Evolutionary conservation across 768 basidiomycete genomes (phyloP).

Genomic region (Lactarius psammicola): DNA sequence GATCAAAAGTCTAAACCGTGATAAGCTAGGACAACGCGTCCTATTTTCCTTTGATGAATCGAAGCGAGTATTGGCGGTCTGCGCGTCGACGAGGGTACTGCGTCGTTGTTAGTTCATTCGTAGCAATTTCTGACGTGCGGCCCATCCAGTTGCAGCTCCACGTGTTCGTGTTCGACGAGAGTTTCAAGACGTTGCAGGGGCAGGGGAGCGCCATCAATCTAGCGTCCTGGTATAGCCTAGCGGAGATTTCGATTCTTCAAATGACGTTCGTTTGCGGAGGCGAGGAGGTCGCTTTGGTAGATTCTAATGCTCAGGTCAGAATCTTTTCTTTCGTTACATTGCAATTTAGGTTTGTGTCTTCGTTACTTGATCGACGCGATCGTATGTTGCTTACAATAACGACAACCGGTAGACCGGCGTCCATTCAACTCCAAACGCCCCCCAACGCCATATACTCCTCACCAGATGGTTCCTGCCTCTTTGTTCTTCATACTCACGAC

Average conservation of each 20-base stretch:
- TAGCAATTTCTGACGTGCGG: not conserved
- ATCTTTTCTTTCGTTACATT: conserved; percentile 55
- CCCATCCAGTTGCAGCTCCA: conserved; percentile 39
- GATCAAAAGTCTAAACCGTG: conserved; percentile 38
- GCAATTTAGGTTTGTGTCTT: conserved; percentile 47
- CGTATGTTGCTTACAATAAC: not conserved
- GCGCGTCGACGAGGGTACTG: conserved; percentile 44
- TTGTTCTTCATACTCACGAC: conserved; percentile 35
- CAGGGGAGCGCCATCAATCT: conserved; percentile 45
- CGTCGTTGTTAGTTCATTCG: not conserved
- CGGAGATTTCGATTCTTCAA: conserved; percentile 33
- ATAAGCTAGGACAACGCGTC: conserved; percentile 47
- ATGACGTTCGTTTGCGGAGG: conserved; percentile 48
- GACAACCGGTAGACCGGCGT: conserved; percentile 41
- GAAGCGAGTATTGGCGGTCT: conserved; percentile 49
- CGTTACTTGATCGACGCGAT: not conserved
- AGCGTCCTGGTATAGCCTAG: conserved; percentile 42
- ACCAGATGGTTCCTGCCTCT: conserved; percentile 55
- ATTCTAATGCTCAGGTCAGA: conserved; percentile 42
- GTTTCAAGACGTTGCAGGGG: conserved; percentile 41
- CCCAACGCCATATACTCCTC: conserved; percentile 45
- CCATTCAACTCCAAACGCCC: conserved; percentile 38
- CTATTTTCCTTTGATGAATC: conserved; percentile 52
- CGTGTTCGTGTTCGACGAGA: conserved; percentile 49
- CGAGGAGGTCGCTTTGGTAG: conserved; percentile 55